These are phyloP conservation scores for Sphaceloma murrayae DNA, from an alignment of 2,329 filamentous ascomycete genomes.

Conservation along the genomic window DNA sequence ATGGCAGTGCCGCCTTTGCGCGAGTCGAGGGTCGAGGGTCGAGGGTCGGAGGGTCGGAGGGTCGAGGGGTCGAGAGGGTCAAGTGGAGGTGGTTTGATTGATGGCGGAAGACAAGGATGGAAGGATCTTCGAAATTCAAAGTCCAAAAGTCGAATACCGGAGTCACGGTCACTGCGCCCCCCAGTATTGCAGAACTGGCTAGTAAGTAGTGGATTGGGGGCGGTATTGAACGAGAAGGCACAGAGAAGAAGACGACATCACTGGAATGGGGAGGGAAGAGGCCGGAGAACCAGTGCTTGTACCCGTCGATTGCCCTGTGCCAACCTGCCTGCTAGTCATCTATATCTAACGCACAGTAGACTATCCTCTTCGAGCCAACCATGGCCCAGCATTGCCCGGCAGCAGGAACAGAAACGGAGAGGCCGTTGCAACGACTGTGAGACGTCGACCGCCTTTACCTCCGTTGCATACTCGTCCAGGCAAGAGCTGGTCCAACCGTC, in stretches of 20 bases:
- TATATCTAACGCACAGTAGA: slow-evolving; percentile 15
- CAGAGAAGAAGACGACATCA: slow-evolving; percentile 7
- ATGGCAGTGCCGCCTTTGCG: not conserved
- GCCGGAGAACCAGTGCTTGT: slow-evolving; percentile 12
- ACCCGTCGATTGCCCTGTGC: slow-evolving; percentile 15
- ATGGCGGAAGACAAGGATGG: slow-evolving; percentile 6
- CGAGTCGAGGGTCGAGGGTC: not conserved
- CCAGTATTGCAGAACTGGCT: no score
- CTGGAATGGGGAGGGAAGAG: slow-evolving; percentile 6
- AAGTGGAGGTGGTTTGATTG: slow-evolving; percentile 2
- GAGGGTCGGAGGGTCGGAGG: not conserved
- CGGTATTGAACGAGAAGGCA: slow-evolving; percentile 1
- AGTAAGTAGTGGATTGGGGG: no score
- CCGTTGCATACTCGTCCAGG: slow-evolving; percentile 12
- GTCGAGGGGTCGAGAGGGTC: not conserved
- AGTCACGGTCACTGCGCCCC: not conserved
- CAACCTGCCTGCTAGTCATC: slow-evolving; percentile 13
- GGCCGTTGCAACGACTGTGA: slow-evolving; percentile 15
- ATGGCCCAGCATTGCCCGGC: not conserved
- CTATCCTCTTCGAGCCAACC: not conserved
- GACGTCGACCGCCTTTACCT: slow-evolving; percentile 5
- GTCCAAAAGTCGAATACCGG: not conserved
- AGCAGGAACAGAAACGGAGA: slow-evolving; percentile 15
- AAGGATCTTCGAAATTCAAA: not conserved
- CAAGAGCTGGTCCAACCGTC: slow-evolving; percentile 12